Base-by-base conservation (phyloP, 1,284 basidiomycete species). In the Ustilago loliicola region DNA sequence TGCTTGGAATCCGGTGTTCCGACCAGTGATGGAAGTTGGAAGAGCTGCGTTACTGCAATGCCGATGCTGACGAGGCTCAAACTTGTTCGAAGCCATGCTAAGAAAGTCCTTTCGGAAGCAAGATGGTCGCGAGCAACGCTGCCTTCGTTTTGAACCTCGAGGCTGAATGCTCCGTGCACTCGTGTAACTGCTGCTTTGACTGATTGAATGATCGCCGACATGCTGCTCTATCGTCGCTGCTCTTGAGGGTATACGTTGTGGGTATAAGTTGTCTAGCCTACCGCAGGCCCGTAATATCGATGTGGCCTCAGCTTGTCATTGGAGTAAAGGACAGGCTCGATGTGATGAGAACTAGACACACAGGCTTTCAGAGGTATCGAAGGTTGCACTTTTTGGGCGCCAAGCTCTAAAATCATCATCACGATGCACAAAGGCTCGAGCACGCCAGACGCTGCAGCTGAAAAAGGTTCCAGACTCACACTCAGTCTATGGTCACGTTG, bases 21-120 rank as follows among this genome's bases (percentile, higher is more conserved):
- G 9, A 79, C 64, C 13, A 84, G 55, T 32, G 81, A 82, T 2
- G 84, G 84, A 25, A 85, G 67, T 59, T 84, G 82, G 68, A 85
- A 85, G 10, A 85, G 70, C 67, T 85, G 84, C 4, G 83, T 74
- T 13, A 85, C 72, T 11, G 84, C 83, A 50, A 85, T 82, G 13
- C 84, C 84, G 23, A 85, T 76, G 36, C 73, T 77, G 58, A 84
- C 82, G 19, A 84, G 74, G 48, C 74, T 75, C 3, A 87, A 64
- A 17, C 81, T 84, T 15, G 86, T 87, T 15, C 87, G 66, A 34
- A 87, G 71, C 86, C 86, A 87, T 38, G 87, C 86, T 7, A 87
- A 64, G 50, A 82, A 87, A 19, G 86, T 87, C 10, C 86, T 62
- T 69, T 87, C 86, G 13, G 81, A 77, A 6, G 86, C 86, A 2